These are phyloP conservation scores for Phoma sp. DNA, from an alignment of 2,329 filamentous ascomycete genomes.

Conservation along the genomic window DNA sequence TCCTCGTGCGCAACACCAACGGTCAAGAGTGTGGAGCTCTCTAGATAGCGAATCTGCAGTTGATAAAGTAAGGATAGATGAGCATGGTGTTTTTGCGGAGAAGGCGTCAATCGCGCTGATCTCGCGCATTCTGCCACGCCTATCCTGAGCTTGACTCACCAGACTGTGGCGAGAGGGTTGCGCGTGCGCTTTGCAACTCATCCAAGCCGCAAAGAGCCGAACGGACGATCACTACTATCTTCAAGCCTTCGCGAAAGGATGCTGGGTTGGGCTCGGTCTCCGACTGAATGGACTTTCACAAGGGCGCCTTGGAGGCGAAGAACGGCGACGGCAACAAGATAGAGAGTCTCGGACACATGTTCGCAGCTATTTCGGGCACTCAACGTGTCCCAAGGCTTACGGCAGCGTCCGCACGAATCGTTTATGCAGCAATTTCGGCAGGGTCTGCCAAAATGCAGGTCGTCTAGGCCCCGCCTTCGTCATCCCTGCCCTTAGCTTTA, in stretches of 20 bases:
- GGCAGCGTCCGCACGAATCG: conserved; percentile 18
- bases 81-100: conserved; percentile 17
- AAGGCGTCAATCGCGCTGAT: conserved; percentile 26
- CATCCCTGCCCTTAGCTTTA: conserved; percentile 31
- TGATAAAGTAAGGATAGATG: conserved; percentile 8
- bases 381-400: conserved; percentile 11
- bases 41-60: conserved; percentile 1
- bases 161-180: conserved; percentile 35
- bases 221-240: conserved; percentile 4
- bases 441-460: conserved; percentile 20
- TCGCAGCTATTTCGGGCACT: conserved; percentile 20
- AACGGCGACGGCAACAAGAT: conserved; percentile 1
- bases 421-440: conserved; percentile 17
- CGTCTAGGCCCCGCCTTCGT: conserved; percentile 25
- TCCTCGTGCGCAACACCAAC: no score
- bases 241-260: conserved; percentile 12
- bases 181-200: conserved; percentile 29
- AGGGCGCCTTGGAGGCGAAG: conserved; percentile 16
- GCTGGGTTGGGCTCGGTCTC: conserved; percentile 12
- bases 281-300: conserved; percentile 13
- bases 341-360: conserved; percentile 14
- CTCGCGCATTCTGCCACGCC: conserved; percentile 8
- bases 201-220: conserved; percentile 9
- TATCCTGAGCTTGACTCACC: conserved; percentile 15
- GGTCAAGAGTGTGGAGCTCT: conserved; percentile 5